phyloP scores from a whole-genome alignment of 2,329 filamentous ascomycete species.

The Paraphoma sp. region DNA sequence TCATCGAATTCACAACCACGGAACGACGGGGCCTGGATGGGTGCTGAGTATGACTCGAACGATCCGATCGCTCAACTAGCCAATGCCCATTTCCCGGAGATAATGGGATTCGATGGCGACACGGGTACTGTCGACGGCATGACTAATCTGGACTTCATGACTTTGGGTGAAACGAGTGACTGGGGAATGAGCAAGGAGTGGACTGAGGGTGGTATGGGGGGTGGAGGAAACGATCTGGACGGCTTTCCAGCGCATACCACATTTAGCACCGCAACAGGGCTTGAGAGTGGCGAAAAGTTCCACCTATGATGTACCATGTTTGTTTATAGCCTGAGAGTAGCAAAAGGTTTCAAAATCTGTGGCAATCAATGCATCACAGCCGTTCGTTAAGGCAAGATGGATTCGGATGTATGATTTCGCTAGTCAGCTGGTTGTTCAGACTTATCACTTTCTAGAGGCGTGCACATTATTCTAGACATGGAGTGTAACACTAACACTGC shows the following conservation, averaged over 20 bases:
- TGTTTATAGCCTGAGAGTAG: not conserved
- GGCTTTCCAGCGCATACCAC: slow-evolving; percentile 32
- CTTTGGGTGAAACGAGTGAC: slow-evolving; percentile 26
- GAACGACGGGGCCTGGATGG: slow-evolving; percentile 33
- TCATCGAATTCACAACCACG: slow-evolving; percentile 12
- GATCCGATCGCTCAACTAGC: slow-evolving; percentile 33
- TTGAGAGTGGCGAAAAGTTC: slow-evolving; percentile 1
- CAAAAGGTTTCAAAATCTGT: no score
- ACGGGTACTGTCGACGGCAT: slow-evolving; percentile 14
- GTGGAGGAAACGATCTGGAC: slow-evolving; percentile 36
- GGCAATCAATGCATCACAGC: no score
- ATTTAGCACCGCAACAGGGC: slow-evolving; percentile 11
- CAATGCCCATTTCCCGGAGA: slow-evolving; percentile 43
- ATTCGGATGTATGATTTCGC: no score
- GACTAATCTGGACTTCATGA: slow-evolving; percentile 42
- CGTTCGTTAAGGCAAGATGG: no score
- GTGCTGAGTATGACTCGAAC: slow-evolving; percentile 29
- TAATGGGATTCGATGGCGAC: slow-evolving; percentile 21
- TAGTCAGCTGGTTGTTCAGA: no score
- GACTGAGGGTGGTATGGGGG: slow-evolving; percentile 10
- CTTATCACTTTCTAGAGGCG: no score
- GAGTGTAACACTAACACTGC: no score
- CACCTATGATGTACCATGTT: not conserved
- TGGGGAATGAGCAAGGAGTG: slow-evolving; percentile 27
- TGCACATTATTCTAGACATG: no score